Evolutionary conservation across 2,329 filamentous ascomycete genomes (phyloP), one percentile per base, ranked within the genome.

Genomic region (Aaosphaeria pasadenensis): DNA sequence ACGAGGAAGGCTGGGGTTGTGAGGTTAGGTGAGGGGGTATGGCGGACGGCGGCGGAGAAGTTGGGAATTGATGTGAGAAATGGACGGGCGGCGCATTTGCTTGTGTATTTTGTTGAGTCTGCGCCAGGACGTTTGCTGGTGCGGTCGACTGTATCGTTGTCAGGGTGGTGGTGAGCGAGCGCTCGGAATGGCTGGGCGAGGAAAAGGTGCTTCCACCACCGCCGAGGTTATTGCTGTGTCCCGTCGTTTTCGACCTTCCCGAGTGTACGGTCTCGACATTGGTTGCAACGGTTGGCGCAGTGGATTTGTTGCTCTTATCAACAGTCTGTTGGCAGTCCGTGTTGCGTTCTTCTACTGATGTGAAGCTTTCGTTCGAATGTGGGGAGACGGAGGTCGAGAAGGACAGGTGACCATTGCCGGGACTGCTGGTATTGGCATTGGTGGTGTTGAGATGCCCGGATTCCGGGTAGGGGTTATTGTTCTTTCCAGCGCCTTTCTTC

Each of bases 401-500:
- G 44, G 79, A 78, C 47, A 76, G 67, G 49, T 73, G 72, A 44
- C 71, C 69, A 30, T 56, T 57, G 47, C 69, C 70, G 53, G 66
- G 72, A 44, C 71, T 69, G 57, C 76, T 73, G 43, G 64, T 67
- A 31, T 56, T 58, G 47, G 68, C 70, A 53, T 66, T 40, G 11
- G 11, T 69, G 50, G 79, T 49, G 75, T 76, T 60, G 74, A 75
- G 51, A 62, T 80, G 80, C 49, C 88, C 88, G 2, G 90, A 95
- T 60, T 92, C 81, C 6, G 89, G 89, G 64, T 96, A 96, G n/a
- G 91, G 91, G 66, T 92, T 92, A 3, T 24, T 24, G 77, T 96
- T 95, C 70, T 87, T 86, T 63, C 84, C 83, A 44, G 77, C 74
- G 13, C 73, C 67, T 71, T 86, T 88, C 71, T 86, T 88, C 45